Evolutionary conservation across 257 asterid species (phyloP).

Genomic region (Datura wrightii): DNA sequence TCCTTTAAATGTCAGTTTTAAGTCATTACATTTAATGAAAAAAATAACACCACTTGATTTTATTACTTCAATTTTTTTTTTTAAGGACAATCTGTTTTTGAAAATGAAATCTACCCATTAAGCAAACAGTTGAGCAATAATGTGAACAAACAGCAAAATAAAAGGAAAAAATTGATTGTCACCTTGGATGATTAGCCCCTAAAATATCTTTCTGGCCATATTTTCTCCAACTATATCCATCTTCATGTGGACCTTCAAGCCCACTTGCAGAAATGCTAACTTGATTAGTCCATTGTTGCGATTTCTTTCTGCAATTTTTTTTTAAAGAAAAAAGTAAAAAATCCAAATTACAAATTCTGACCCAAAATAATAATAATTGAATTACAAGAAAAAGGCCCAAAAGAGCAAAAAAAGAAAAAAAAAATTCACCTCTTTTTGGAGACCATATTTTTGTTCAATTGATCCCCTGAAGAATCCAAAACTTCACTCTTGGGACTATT

Average conservation of each 20-base stretch:
- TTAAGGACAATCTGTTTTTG: neutral
- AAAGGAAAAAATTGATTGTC: constrained; percentile 17
- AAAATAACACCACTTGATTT: neutral
- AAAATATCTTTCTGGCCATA: constrained; percentile 90
- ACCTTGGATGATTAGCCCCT: constrained; percentile 86
- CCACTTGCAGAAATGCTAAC: constrained; percentile 54
- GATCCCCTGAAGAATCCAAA: constrained; percentile 45
- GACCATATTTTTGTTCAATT: constrained; percentile 31
- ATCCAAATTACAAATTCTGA: neutral
- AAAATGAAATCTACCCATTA: neutral
- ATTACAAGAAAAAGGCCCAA: neutral
- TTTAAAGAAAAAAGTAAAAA: no score
- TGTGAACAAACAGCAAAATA: neutral
- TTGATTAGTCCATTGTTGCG: constrained; percentile 58
- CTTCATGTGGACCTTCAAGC: constrained; percentile 58
- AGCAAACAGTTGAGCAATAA: neutral
- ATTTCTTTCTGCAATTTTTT: constrained; percentile 62
- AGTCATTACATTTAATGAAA: neutral
- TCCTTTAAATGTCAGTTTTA: neutral
- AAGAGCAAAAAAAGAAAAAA: neutral
- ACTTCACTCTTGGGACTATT: constrained; percentile 53
- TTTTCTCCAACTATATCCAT: constrained; percentile 88
- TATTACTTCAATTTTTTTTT: neutral
- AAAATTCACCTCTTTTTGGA: constrained; percentile 63
- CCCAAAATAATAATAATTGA: neutral